These are phyloP conservation scores for Blastocladiella emersonii DNA, from an alignment of 371 early-diverging fungal genomes.

Conservation along the genomic window DNA sequence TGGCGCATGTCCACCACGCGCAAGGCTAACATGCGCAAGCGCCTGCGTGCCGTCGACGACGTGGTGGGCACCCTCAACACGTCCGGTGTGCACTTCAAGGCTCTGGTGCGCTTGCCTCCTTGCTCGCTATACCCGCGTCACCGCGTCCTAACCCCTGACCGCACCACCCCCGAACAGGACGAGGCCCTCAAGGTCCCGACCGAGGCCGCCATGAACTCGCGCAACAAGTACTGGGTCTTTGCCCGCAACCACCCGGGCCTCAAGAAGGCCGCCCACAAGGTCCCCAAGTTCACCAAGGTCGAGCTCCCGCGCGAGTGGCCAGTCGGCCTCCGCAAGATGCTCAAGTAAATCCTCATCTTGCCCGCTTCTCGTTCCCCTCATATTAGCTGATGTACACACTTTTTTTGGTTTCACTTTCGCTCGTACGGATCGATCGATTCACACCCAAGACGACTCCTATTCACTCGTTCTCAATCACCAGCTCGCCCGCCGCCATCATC, in stretches of 20 bases:
- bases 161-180: slow-evolving; percentile 41
- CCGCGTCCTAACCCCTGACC: too few species aligned
- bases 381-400: too few species aligned
- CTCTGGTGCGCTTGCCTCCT: slow-evolving; percentile 38
- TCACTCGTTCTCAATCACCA: too few species aligned
- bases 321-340: slow-evolving; percentile 41
- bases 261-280: slow-evolving; percentile 90
- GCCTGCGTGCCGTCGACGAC: slow-evolving; percentile 77
- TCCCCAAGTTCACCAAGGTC: slow-evolving; percentile 85
- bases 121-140: too few species aligned
- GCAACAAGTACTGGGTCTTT: slow-evolving; percentile 87
- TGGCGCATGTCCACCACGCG: slow-evolving; percentile 77
- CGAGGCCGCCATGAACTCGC: slow-evolving; percentile 68
- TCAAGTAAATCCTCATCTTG: too few species aligned
- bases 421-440: too few species aligned
- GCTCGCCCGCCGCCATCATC: too few species aligned
- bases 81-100: slow-evolving; percentile 79
- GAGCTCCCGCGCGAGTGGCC: slow-evolving; percentile 67
- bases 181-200: slow-evolving; percentile 56
- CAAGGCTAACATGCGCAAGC: slow-evolving; percentile 85
- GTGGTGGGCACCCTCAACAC: slow-evolving; percentile 66
- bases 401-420: too few species aligned
- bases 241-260: slow-evolving; percentile 62
- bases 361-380: too few species aligned
- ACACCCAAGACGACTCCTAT: too few species aligned